Evolutionary conservation across 2,329 filamentous ascomycete genomes (phyloP), one percentile per base, ranked within the genome.

Genomic region (Sporothrix curviconia): DNA sequence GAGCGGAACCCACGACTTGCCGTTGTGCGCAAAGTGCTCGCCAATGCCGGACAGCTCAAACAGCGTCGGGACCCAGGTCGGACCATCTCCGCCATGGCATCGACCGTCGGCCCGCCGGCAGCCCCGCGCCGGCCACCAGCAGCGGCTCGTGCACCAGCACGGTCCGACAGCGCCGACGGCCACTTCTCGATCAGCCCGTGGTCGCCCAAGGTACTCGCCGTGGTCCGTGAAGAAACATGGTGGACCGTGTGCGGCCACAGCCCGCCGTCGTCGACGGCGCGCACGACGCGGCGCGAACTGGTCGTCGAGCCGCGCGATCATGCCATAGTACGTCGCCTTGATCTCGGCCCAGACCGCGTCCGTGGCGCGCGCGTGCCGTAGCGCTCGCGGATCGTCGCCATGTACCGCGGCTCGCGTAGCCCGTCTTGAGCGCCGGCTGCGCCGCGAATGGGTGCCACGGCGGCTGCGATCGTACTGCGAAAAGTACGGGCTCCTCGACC

Each of bases 111-210:
- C 70, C 70, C 7, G 65, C 53, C 1, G 73, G 73, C 0, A 77
- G 56, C 0, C 73, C 74, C 0, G 66, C 72, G 0, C 74, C 74
- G 1, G 68, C 75, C 15, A 77, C 67, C 22, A 78, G 72, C 0
- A 78, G 65, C 0, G 75, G 76, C 52, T 76, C 72, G 15, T 72
- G 73, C 0, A 72, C 67, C 1, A 78, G 67, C 1, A 68, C 67
- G n/a, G 32, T 77, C 72, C 0, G 70, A 75, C 0, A 77, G 61
- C 3, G 71, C 75, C 0, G 72, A 75, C 0, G 74, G 75, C 74
- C 76, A 78, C 57, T 78, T 78, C 63, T 78, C 75, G 22, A 79
- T 74, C 12, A 78, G 63, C 0, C 75, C 75, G 54, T 76, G 68
- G 53, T 78, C 75, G 12, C 75, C 75, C n/a, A 0, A 78, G 69